A percentile compares a stretch with the other conserved stretches of the same genome.
Evolutionary conservation across 495 filamentous ascomycete species (phyloP).

Genomic region (Neurospora sp.): DNA sequence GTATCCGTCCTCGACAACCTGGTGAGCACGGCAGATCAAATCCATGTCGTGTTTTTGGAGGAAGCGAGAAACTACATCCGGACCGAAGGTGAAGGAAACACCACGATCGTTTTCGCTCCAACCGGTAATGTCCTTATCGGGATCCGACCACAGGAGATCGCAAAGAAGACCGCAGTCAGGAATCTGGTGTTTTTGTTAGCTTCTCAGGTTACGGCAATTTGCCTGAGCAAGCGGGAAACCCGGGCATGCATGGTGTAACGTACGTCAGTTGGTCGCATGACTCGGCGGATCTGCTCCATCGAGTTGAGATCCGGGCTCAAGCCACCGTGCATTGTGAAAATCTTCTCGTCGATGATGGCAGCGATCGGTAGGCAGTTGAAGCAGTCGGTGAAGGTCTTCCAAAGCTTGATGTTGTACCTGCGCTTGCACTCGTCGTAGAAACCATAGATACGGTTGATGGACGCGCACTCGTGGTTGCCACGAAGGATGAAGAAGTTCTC

Average conservation of each 20-base stretch:
- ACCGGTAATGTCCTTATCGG: slow-evolving; percentile 99
- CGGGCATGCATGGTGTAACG: slow-evolving; percentile 6
- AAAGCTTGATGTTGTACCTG: slow-evolving; percentile 99
- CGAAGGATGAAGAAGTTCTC: slow-evolving; percentile 99
- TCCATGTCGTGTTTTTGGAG: slow-evolving; percentile 99
- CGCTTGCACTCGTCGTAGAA: slow-evolving; percentile 99
- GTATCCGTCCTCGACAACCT: slow-evolving; percentile 98
- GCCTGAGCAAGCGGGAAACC: neutral
- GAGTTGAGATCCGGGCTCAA: slow-evolving; percentile 96
- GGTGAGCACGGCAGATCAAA: slow-evolving; percentile 95
- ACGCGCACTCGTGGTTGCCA: slow-evolving; percentile 98
- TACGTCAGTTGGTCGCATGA: slow-evolving; percentile 99
- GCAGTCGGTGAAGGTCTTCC: slow-evolving; percentile 99
- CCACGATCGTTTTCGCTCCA: slow-evolving; percentile 99
- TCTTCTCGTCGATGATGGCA: slow-evolving; percentile 99
- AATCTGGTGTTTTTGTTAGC: slow-evolving; percentile 54
- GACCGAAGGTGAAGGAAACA: slow-evolving; percentile 97
- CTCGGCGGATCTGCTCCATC: slow-evolving; percentile 98
- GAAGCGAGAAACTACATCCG: slow-evolving; percentile 97
- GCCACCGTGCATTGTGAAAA: slow-evolving; percentile 99
- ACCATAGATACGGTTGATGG: slow-evolving; percentile 99
- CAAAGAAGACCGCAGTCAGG: slow-evolving; percentile 96
- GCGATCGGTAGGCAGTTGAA: slow-evolving; percentile 99
- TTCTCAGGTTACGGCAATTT: neutral
- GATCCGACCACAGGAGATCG: slow-evolving; percentile 97